Conservation (phyloP, 2,329 filamentous ascomycete species). For the Botryotinia narcissicola region DNA sequence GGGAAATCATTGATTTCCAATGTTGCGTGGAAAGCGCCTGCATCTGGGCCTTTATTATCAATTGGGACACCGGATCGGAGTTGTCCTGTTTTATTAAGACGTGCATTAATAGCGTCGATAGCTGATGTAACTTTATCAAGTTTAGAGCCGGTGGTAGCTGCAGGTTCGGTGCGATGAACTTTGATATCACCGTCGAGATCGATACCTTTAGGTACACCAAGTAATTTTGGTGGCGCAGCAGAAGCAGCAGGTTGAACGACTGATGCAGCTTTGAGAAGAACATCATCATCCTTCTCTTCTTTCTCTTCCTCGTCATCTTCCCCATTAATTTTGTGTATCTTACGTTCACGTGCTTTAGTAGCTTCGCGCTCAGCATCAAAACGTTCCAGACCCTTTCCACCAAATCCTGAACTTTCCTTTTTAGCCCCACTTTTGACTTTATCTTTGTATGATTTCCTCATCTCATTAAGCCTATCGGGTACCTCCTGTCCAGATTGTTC, state of each 20-base stretch:
- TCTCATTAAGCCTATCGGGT: conserved; percentile 64
- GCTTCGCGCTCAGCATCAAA: conserved; percentile 90
- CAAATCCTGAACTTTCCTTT: conserved; percentile 86
- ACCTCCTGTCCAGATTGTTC: conserved; percentile 85
- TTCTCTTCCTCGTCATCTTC: conserved; percentile 77
- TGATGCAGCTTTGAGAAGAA: conserved; percentile 65
- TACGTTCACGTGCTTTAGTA: conserved; percentile 80
- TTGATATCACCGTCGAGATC: conserved; percentile 68
- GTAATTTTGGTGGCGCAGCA: conserved; percentile 38
- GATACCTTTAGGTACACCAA: conserved; percentile 52
- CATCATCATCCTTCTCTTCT: conserved; percentile 68
- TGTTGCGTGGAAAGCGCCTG: conserved; percentile 93
- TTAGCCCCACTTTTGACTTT: conserved; percentile 92
- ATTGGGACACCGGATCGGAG: conserved; percentile 90
- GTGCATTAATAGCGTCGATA: conserved; percentile 85
- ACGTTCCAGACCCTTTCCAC: conserved; percentile 88
- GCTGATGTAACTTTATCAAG: conserved; percentile 88
- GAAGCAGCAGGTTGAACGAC: conserved; percentile 58
- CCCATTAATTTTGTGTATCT: conserved; percentile 84
- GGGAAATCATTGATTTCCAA: conserved; percentile 99
- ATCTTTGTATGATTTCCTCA: conserved; percentile 73
- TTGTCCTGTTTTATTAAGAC: conserved; percentile 84
- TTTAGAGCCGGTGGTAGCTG: conserved; percentile 45
- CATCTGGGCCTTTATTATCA: conserved; percentile 97
- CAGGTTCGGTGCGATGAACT: conserved; percentile 66